Evolutionary conservation across 2,329 filamentous ascomycete species (phyloP).

Genomic region (Metarhizium humberi): DNA sequence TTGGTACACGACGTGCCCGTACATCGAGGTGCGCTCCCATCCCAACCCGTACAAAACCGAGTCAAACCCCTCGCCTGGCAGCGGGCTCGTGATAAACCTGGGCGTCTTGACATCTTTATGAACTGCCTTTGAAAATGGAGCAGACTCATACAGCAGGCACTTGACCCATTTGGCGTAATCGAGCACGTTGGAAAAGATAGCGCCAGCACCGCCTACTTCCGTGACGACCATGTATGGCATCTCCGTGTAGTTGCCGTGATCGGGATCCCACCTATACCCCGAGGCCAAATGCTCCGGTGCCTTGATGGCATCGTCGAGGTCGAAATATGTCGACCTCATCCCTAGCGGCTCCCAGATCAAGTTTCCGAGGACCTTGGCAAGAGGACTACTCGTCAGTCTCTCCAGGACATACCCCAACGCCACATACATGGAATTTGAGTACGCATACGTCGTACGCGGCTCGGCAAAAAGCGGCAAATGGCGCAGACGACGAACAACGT

Average conservation of each 20-base stretch:
- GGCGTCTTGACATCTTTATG: constrained; percentile 22
- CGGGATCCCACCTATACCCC: constrained; percentile 31
- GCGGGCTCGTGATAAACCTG: constrained; percentile 16
- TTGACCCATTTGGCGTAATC: constrained; percentile 44
- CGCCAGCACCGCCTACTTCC: constrained; percentile 30
- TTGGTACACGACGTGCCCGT: constrained; percentile 17
- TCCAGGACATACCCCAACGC: constrained; percentile 35
- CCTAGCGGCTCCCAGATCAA: constrained; percentile 35
- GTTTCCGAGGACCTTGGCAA: constrained; percentile 31
- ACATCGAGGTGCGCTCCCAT: constrained; percentile 17
- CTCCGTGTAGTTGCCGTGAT: constrained; percentile 12
- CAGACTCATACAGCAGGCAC: constrained; percentile 29
- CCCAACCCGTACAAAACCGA: constrained; percentile 19
- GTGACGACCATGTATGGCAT: constrained; percentile 16
- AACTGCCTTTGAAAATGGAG: constrained; percentile 15
- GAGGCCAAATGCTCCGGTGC: constrained; percentile 25
- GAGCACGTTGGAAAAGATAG: constrained; percentile 33
- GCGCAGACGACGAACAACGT: constrained; percentile 32
- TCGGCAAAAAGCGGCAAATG: constrained; percentile 34
- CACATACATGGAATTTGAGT: constrained; percentile 42
- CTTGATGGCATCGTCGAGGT: constrained; percentile 16
- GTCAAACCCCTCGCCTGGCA: constrained; percentile 6
- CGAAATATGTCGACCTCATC: constrained; percentile 34
- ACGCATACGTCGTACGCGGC: constrained; percentile 35
- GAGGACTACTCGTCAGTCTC: constrained; percentile 23